Conservation (phyloP, 768 basidiomycete species). For the Candolleomyces aberdarensis region DNA sequence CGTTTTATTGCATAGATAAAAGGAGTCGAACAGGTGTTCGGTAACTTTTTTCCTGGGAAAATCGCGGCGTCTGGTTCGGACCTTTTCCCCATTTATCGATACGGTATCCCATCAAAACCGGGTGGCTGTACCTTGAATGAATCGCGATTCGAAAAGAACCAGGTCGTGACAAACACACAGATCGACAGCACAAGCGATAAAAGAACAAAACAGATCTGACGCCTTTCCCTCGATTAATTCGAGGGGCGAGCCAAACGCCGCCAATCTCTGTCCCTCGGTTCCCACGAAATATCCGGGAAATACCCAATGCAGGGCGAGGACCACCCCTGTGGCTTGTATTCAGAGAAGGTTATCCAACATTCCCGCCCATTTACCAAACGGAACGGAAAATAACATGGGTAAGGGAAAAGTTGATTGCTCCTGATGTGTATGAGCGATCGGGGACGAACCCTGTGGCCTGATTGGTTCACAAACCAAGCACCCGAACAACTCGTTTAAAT, state of each 20-base stretch:
- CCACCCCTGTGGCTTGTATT: neutral
- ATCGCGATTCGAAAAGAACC: conserved; percentile 5
- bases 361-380: neutral
- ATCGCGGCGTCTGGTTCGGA: neutral
- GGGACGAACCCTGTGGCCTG: conserved; percentile 13
- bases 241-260: conserved; percentile 4
- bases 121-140: conserved; percentile 5
- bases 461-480: conserved; percentile 23
- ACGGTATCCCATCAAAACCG: conserved; percentile 1
- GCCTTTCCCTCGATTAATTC: neutral
- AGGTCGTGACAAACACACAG: conserved; percentile 3
- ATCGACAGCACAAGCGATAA: conserved; percentile 8
- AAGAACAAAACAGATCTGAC: conserved; percentile 4
- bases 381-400: neutral
- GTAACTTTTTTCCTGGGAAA: conserved; percentile 2
- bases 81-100: conserved; percentile 1
- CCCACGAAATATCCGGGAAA: conserved; percentile 9
- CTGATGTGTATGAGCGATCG: conserved; percentile 31
- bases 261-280: neutral
- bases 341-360: neutral
- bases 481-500: conserved; percentile 30
- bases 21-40: neutral
- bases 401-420: neutral
- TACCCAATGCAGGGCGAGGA: neutral
- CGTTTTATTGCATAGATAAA: neutral